Evolutionary conservation across 2,329 filamentous ascomycete genomes (phyloP).

Genomic region (Aspergillus sp.): DNA sequence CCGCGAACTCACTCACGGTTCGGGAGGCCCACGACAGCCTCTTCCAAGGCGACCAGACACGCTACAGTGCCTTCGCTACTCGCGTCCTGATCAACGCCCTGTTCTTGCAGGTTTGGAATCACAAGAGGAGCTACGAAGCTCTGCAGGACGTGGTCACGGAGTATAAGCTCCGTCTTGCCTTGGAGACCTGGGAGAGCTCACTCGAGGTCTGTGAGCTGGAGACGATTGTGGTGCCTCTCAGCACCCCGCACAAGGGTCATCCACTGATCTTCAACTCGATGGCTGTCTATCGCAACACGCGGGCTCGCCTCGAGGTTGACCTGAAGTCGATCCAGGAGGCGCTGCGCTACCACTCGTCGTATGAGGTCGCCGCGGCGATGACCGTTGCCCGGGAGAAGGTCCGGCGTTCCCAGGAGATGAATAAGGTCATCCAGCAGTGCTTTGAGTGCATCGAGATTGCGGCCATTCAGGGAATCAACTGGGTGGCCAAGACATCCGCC

Average conservation of each 20-base stretch:
- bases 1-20: conserved; percentile 70
- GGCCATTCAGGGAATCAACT: conserved; percentile 85
- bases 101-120: conserved; percentile 97
- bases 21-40: conserved; percentile 90
- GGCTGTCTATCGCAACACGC: conserved; percentile 91
- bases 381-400: conserved; percentile 87
- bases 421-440: conserved; percentile 96
- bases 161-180: conserved; percentile 88
- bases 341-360: conserved; percentile 90
- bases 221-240: conserved; percentile 75
- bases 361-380: conserved; percentile 95
- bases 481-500: conserved; percentile 94
- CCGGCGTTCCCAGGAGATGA: conserved; percentile 92
- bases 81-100: conserved; percentile 98
- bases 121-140: conserved; percentile 96
- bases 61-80: conserved; percentile 93
- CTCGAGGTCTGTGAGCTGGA: conserved; percentile 89
- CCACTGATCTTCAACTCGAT: conserved; percentile 96
- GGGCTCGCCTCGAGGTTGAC: conserved; percentile 85
- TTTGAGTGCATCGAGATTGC: conserved; percentile 97
- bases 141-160: conserved; percentile 95
- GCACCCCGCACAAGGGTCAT: conserved; percentile 90
- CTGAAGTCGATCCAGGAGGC: conserved; percentile 94
- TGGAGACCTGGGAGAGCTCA: conserved; percentile 99
- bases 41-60: conserved; percentile 82